Percentiles rank a stretch among this genome's conserved stretches.
Evolutionary conservation across 352 stramenopile species (phyloP).

Genomic region (Phytopythium delawarense): DNA sequence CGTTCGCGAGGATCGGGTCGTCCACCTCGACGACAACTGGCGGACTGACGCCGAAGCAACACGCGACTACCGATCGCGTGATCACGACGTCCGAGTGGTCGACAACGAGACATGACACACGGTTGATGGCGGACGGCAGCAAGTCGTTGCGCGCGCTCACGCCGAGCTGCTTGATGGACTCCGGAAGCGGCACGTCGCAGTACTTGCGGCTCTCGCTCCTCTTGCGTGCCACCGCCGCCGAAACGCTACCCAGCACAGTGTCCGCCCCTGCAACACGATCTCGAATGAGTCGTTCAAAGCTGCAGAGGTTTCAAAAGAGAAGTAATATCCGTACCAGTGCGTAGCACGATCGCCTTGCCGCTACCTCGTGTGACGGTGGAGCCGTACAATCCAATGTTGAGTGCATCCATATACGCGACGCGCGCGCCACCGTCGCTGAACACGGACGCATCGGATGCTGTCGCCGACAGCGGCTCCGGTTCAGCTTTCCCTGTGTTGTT

Average conservation of each 20-base stretch:
- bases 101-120: slow-evolving; percentile 41
- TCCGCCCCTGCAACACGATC: slow-evolving; percentile 19
- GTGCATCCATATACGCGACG: slow-evolving; percentile 42
- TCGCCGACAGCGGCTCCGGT: slow-evolving; percentile 20
- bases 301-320: neutral
- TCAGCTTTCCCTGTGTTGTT: slow-evolving; percentile 8
- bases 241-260: slow-evolving; percentile 40
- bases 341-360: slow-evolving; percentile 46
- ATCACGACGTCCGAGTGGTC: slow-evolving; percentile 35
- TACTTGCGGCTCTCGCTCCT: slow-evolving; percentile 19
- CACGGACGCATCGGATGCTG: slow-evolving; percentile 25
- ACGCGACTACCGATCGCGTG: slow-evolving; percentile 35
- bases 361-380: slow-evolving; percentile 32
- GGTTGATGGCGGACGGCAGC: slow-evolving; percentile 28
- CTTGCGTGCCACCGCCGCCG: slow-evolving; percentile 26
- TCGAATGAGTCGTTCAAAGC: neutral
- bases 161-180: slow-evolving; percentile 40
- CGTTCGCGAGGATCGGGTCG: slow-evolving; percentile 34
- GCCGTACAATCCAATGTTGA: slow-evolving; percentile 53
- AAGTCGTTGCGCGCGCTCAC: slow-evolving; percentile 35
- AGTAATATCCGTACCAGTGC: slow-evolving; percentile 16
- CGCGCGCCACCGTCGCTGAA: slow-evolving; percentile 36
- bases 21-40: slow-evolving; percentile 43
- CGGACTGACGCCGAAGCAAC: slow-evolving; percentile 37
- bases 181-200: slow-evolving; percentile 25